Base-by-base conservation (phyloP, 345 rosid genomes). In the Microthlaspi erraticum region DNA sequence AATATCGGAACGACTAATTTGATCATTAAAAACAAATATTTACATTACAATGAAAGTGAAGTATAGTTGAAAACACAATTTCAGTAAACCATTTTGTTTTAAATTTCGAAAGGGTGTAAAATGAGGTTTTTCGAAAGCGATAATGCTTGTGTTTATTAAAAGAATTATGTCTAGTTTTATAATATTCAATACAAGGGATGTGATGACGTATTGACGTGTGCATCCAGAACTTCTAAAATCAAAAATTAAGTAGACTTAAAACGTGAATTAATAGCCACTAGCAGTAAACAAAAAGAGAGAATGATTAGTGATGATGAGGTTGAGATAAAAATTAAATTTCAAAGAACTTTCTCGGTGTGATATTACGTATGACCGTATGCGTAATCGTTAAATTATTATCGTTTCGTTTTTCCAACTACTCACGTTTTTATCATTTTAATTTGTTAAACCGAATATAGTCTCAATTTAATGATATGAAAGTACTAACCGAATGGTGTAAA, bases 381-480 rank as follows among this genome's bases (percentile, higher is more conserved):
- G n/a, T 59, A 38, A 16, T 13, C 58, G 19, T 69, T 53, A 53
- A 53, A 8, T 31, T 41, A 29, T 29, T 1, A 42, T 66, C 10
- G 31, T 41, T 50, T 64, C 12, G 20, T 8, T 54, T 54, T 54
- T n/a, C n/a, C 13, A 64, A 7, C 11, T 45, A 60, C 7, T 17
- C 60, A 60, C 75, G 60, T 60, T 60, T 60, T 50, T 39, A 9
- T 56, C 64, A 44, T 31, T 42, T 10, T 14, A n/a, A n/a, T 5
- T 43, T 44, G 1, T 7, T 16, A 12, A 8, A 31, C 7, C 2
- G 19, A 29, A 11, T 33, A 17, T 33, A 34, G 57, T 46, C 61
- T 29, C 51, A 58, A 57, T 46, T 29, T 38, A 36, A 10, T 46
- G 32, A 5, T 65, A 63, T 34, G 9, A 2, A 34, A 8, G 33